These are phyloP conservation scores for Fomitiporia mediterranea DNA, from an alignment of 1,284 basidiomycete genomes.

Conservation along the genomic window DNA sequence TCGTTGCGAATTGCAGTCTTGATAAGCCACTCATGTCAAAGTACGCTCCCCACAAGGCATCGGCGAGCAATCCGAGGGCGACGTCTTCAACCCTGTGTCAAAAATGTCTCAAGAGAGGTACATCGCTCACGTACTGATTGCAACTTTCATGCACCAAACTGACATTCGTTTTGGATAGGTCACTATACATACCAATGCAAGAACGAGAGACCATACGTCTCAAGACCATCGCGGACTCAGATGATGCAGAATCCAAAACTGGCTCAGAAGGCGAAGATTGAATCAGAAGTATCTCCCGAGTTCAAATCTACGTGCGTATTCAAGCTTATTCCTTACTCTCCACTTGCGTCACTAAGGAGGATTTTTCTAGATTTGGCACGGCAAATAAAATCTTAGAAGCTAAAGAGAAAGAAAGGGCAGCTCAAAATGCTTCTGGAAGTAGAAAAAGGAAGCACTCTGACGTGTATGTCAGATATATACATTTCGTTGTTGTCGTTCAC, in stretches of 20 bases:
- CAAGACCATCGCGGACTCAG: slow-evolving; percentile 72
- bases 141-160: neutral
- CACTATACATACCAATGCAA: slow-evolving; percentile 82
- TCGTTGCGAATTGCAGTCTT: neutral
- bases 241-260: slow-evolving; percentile 67
- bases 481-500: slow-evolving; percentile 13
- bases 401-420: slow-evolving; percentile 50
- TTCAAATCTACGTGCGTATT: slow-evolving; percentile 68
- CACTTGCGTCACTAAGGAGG: neutral
- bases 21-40: slow-evolving; percentile 55
- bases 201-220: slow-evolving; percentile 62
- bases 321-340: slow-evolving; percentile 3
- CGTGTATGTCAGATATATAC: slow-evolving; percentile 15
- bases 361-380: slow-evolving; percentile 49
- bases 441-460: slow-evolving; percentile 42
- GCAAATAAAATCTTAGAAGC: slow-evolving; percentile 70
- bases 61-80: slow-evolving; percentile 55
- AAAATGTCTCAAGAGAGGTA: slow-evolving; percentile 67
- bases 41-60: slow-evolving; percentile 67
- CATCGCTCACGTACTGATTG: neutral
- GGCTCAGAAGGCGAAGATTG: slow-evolving; percentile 58
- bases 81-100: slow-evolving; percentile 67
- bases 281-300: slow-evolving; percentile 74
- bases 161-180: slow-evolving; percentile 48
- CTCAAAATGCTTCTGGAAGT: slow-evolving; percentile 33